Base-by-base conservation (phyloP, 208 protist species). In the Acanthamoeba castellanii region DNA sequence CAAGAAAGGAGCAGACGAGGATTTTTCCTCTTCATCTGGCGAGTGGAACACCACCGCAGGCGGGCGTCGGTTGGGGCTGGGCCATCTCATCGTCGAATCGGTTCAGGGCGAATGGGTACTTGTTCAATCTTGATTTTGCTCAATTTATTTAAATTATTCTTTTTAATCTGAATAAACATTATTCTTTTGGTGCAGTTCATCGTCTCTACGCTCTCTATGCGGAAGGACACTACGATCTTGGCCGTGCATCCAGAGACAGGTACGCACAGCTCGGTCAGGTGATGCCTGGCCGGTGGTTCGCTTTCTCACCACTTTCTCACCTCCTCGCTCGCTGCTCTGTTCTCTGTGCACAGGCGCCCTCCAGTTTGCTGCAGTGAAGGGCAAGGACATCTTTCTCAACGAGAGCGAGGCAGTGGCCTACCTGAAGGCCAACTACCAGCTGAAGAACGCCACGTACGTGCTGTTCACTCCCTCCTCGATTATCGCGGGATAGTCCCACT, bases 201-300 rank as follows among this genome's bases (percentile, higher is more conserved):
- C 20, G 57, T 98, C 27, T 97, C 96, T 59, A 95, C 96, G 47
- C 87, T 98, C 34, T 57, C 82, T 11, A 91, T 18, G 89, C 76
- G 97, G 47, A 93, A 66, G 64, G 97, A 98, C 93, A 98, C 97
- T 50, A 97, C 98, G 50, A 78, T 98, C 11, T 92, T 98, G n/a
- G 87, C 91, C 8, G 95, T 98, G 22, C 96, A 98, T 25, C 93
- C 94, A 30, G 93, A 95, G 59, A 97, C 95, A 70, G 97, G 97
- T 22, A 34, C 57, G 16, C 61, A 30, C 5, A 27, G 16, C 18
- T 8, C 22, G 25, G 97, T 27, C 27, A 22, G 97, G 90, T 68
- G 70, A 42, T n/a, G 70, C 11, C n/a, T 66, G 90, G 34, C 22
- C 32, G 16, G 50, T 68, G 42, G 66, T 96, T 20, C 94, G 95